These are phyloP conservation scores for Arthrobotrys iridis DNA, from an alignment of 2,329 filamentous ascomycete species.

Conservation along the genomic window DNA sequence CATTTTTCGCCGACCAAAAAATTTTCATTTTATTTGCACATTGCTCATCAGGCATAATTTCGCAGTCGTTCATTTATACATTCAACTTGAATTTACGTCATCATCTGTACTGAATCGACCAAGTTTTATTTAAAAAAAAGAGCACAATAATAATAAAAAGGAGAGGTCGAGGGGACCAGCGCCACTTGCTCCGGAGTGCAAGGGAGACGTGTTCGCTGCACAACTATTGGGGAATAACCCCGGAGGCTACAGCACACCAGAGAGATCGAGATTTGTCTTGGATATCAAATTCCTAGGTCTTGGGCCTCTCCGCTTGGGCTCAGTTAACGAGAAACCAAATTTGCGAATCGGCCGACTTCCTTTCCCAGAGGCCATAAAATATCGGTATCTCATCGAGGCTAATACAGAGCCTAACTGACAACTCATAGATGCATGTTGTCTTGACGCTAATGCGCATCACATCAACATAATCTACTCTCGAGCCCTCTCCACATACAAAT, in stretches of 20 bases:
- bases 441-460: slow-evolving; percentile 53
- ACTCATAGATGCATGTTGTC: slow-evolving; percentile 37
- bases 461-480: slow-evolving; percentile 19
- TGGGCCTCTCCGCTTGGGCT: slow-evolving; percentile 16
- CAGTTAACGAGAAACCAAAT: background rate
- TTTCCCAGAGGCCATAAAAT: slow-evolving; percentile 16
- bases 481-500: background rate
- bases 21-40: slow-evolving; percentile 9
- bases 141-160: background rate
- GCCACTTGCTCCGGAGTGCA: slow-evolving; percentile 29
- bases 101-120: slow-evolving; percentile 5
- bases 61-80: background rate
- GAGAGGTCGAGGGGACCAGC: slow-evolving; percentile 1
- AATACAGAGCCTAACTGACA: slow-evolving; percentile 37
- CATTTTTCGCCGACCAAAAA: background rate
- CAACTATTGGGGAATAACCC: slow-evolving; percentile 27
- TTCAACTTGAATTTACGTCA: slow-evolving; percentile 34
- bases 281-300: slow-evolving; percentile 23
- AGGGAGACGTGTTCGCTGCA: slow-evolving; percentile 50
- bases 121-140: background rate
- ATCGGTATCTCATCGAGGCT: slow-evolving; percentile 27
- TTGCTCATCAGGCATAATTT: slow-evolving; percentile 19
- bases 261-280: slow-evolving; percentile 42
- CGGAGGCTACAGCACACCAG: slow-evolving; percentile 35
- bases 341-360: slow-evolving; percentile 37